These are phyloP conservation scores for Mycena metata DNA, from an alignment of 768 basidiomycete species.

Conservation along the genomic window DNA sequence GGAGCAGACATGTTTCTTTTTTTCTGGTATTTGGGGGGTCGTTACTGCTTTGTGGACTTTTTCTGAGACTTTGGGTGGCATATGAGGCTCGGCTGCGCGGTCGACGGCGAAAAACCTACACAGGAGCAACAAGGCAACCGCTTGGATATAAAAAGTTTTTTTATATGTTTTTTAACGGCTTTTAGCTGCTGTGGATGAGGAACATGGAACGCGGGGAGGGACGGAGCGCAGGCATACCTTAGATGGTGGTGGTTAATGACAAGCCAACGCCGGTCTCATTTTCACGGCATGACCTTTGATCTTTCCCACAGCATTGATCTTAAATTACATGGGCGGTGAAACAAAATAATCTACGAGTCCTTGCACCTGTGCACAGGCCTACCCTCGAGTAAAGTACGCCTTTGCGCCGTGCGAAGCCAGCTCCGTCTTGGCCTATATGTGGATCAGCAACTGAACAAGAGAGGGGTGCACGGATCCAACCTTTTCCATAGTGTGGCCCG, in stretches of 20 bases:
- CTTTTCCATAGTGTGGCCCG: slow-evolving; percentile 92
- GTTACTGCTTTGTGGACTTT: slow-evolving; percentile 95
- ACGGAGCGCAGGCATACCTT: slow-evolving; percentile 41
- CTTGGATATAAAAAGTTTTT: slow-evolving; percentile 73
- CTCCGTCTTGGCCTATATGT: slow-evolving; percentile 81
- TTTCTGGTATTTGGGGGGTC: slow-evolving; percentile 73
- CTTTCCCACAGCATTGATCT: slow-evolving; percentile 19
- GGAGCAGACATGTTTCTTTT: slow-evolving; percentile 69
- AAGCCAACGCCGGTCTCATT: slow-evolving; percentile 24
- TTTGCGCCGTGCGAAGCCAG: slow-evolving; percentile 88
- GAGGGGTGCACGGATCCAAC: slow-evolving; percentile 54
- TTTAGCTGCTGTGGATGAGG: slow-evolving; percentile 60
- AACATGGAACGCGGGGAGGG: slow-evolving; percentile 34
- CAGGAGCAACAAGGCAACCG: slow-evolving; percentile 83
- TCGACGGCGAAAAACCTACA: slow-evolving; percentile 57
- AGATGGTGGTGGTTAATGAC: slow-evolving; percentile 71
- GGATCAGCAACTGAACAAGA: slow-evolving; percentile 25
- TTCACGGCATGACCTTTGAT: background rate
- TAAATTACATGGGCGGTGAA: slow-evolving; percentile 33
- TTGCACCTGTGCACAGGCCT: slow-evolving; percentile 12
- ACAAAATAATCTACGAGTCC: slow-evolving; percentile 30
- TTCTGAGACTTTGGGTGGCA: slow-evolving; percentile 68
- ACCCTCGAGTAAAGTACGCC: slow-evolving; percentile 89
- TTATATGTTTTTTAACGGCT: slow-evolving; percentile 79
- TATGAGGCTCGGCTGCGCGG: slow-evolving; percentile 35